Evolutionary conservation across 352 stramenopile species (phyloP).

Genomic region (Thalassiosira gravida): DNA sequence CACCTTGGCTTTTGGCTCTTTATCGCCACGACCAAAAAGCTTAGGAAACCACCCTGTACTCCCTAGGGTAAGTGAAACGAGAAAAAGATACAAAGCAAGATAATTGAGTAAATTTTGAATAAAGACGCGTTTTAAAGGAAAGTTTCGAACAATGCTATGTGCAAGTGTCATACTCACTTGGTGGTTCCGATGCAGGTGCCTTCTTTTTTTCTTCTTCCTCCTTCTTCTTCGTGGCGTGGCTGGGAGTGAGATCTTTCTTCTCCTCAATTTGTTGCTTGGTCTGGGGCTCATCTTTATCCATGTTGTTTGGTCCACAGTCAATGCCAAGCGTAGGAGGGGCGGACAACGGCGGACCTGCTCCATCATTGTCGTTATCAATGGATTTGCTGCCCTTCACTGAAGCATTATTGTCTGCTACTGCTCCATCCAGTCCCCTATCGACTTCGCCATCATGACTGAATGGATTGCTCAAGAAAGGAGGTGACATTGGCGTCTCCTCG

Average conservation of each 20-base stretch:
- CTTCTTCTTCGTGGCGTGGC: slow-evolving; percentile 25
- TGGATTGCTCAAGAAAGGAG: slow-evolving; percentile 22
- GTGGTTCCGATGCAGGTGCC: slow-evolving; percentile 56
- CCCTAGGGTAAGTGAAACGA: no score
- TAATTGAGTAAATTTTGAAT: no score
- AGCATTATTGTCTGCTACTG: neutral
- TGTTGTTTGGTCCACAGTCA: no score
- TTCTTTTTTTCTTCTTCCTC: slow-evolving; percentile 38
- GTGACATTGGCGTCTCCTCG: slow-evolving; percentile 12
- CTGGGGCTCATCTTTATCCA: slow-evolving; percentile 25
- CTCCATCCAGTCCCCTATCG: neutral
- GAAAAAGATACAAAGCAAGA: no score
- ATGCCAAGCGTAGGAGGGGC: slow-evolving; percentile 34
- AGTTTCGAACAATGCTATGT: no score
- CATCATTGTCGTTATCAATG: neutral
- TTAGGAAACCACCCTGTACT: slow-evolving; percentile 54
- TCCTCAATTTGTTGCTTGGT: slow-evolving; percentile 11
- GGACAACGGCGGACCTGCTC: slow-evolving; percentile 31
- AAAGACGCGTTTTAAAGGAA: no score
- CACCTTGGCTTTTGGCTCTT: slow-evolving; percentile 67
- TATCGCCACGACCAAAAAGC: slow-evolving; percentile 45
- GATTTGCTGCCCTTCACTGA: slow-evolving; percentile 11
- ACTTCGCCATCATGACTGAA: slow-evolving; percentile 18
- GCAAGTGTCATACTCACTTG: slow-evolving; percentile 38
- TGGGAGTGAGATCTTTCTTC: slow-evolving; percentile 37